phyloP scores from a whole-genome alignment of 129 eudicot genomes.

The Glebionis coronaria region DNA sequence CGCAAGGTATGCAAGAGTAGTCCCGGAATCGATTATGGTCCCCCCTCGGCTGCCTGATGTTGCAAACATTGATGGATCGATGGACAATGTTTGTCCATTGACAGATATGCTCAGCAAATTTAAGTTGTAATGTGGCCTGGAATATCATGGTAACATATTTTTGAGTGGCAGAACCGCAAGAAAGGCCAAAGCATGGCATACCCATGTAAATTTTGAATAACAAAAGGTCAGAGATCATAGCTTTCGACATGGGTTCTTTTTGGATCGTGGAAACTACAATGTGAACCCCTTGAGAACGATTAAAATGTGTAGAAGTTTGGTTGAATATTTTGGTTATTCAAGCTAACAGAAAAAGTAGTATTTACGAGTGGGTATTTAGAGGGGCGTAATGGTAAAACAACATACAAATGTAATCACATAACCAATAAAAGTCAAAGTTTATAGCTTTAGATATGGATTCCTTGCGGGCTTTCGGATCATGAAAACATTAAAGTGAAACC shows the following conservation, averaged over 20 bases:
- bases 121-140: slow-evolving; percentile 92
- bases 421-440: too few relatives aligned
- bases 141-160: slow-evolving; percentile 13
- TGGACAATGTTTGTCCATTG: slow-evolving; percentile 70
- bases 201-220: background rate
- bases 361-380: background rate
- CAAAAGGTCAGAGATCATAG: slow-evolving; percentile 14
- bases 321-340: too few relatives aligned
- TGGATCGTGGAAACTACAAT: background rate
- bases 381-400: too few relatives aligned
- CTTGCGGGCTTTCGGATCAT: too few relatives aligned
- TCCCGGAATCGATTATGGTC: slow-evolving; percentile 96
- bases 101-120: slow-evolving; percentile 79
- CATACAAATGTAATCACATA: too few relatives aligned
- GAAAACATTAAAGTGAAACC: too few relatives aligned
- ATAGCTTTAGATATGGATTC: too few relatives aligned
- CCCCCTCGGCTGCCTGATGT: slow-evolving; percentile 82
- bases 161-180: slow-evolving; percentile 1
- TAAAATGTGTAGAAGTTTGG: background rate
- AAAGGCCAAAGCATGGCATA: slow-evolving; percentile 1
- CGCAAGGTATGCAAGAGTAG: slow-evolving; percentile 93
- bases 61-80: slow-evolving; percentile 64
- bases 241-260: slow-evolving; percentile 22
- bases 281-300: background rate
- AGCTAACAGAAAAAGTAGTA: too few relatives aligned